Base-by-base conservation (phyloP, 129 eudicot species). In the Dittrichia graveolens region DNA sequence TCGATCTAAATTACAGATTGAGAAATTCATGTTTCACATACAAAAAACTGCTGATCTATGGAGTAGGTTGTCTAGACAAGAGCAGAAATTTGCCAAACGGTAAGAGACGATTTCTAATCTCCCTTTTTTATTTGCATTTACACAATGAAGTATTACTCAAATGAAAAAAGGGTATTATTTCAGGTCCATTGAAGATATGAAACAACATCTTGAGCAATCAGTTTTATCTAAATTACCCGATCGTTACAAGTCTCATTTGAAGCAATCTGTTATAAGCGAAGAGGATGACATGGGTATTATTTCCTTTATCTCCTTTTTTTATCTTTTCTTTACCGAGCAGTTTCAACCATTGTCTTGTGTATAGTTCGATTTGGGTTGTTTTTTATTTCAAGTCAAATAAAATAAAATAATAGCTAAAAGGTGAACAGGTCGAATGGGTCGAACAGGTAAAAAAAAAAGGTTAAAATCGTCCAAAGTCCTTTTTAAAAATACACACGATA, bases 271-370 rank as follows among this genome's bases (percentile, higher is more conserved):
- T 62, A 83, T 83, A 13, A 93, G 98, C 75, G 96, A 87, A 76
- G 92, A 84, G 47, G 95, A 87, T 72, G 98, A 93, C 76, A 90
- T 90, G 93, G 95, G 98, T 93, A 88, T 81, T 0, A 24, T 74
- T 16, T 59, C 48, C 42, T 52, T 14, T n/a, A 43, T 57, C n/a
- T 61, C 31, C 31, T 24, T 24, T 24, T 24, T 24, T 24, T 24
- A 0, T 24, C 31, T 24, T 24, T 24, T 24, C 31, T 24, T 24
- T 24, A 24, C 31, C 31, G 2, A 24, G 31, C 31, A 24, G 31
- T 24, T 24, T 24, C 31, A 24, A 24, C 31, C 31, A 24, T 24
- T 24, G 31, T 24, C 31, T 24, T 24, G 31, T 24, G 31, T 2
- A 24, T 24, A 24, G 31, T 24, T 4, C 12, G 52, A 46, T 46